phyloP scores from a whole-genome alignment of 305 asterid genomes.

The Withania somnifera region DNA sequence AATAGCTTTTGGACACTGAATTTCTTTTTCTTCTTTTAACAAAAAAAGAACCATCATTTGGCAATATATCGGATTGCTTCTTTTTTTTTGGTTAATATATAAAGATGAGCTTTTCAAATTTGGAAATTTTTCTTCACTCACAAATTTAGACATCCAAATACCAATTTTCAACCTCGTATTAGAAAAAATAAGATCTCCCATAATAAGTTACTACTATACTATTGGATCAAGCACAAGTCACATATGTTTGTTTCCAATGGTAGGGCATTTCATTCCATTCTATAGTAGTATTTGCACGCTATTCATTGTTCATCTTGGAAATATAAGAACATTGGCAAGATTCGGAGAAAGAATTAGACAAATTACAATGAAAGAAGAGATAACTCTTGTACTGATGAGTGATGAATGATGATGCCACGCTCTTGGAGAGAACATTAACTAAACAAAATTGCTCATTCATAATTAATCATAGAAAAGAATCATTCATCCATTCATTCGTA shows the following conservation, averaged over 20 bases:
- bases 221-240: neutral
- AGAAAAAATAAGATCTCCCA: too few species aligned
- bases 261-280: neutral
- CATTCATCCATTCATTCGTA: slow-evolving; percentile 16
- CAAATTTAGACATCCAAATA: too few species aligned
- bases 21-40: too few species aligned
- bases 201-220: neutral
- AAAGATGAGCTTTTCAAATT: neutral
- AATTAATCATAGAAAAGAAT: neutral
- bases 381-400: neutral
- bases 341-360: neutral
- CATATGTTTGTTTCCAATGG: neutral
- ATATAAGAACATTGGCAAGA: neutral
- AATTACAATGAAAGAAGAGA: neutral
- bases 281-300: neutral
- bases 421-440: neutral
- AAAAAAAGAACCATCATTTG: too few species aligned
- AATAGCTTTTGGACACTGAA: too few species aligned
- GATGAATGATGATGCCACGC: too few species aligned
- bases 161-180: too few species aligned
- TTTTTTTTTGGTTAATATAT: neutral
- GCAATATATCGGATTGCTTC: too few species aligned
- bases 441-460: neutral
- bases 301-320: neutral
- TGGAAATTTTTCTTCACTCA: too few species aligned